Conservation (phyloP, 169 alveolate genomes). For the Ichthyophthirius multifiliis region DNA sequence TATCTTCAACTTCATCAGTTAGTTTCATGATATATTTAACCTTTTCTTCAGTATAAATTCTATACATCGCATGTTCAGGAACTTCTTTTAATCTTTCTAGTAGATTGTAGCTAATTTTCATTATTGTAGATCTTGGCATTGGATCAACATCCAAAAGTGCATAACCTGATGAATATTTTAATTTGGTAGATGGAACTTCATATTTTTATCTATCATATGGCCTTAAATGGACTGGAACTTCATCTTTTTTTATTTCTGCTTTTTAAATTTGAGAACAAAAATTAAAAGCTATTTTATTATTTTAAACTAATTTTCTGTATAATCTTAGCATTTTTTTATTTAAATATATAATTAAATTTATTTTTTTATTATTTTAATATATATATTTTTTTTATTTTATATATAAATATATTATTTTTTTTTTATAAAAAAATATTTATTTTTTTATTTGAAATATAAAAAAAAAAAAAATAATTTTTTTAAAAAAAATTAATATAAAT, state of each 20-base stretch:
- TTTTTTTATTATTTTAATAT: too few species aligned
- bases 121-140: constrained; percentile 66
- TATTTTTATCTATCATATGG: constrained; percentile 37
- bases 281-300: too few species aligned
- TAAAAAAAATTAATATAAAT: too few species aligned
- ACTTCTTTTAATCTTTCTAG: constrained; percentile 53
- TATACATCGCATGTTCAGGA: constrained; percentile 47
- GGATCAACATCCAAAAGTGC: constrained; percentile 71
- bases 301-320: too few species aligned
- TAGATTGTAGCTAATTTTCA: constrained; percentile 60
- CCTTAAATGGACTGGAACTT: constrained; percentile 34
- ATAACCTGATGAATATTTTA: constrained; percentile 61
- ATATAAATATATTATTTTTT: too few species aligned
- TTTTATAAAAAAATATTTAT: too few species aligned
- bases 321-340: too few species aligned
- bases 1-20: constrained; percentile 44
- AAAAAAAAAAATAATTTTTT: too few species aligned
- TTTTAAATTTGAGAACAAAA: not conserved
- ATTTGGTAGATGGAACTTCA: constrained; percentile 40
- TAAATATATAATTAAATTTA: too few species aligned
- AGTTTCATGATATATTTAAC: constrained; percentile 41
- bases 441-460: too few species aligned
- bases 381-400: too few species aligned
- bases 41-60: constrained; percentile 46
- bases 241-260: not conserved